These are phyloP conservation scores for Tetradesmus lagerheimii DNA, from an alignment of 139 green algal species.

Conservation along the genomic window DNA sequence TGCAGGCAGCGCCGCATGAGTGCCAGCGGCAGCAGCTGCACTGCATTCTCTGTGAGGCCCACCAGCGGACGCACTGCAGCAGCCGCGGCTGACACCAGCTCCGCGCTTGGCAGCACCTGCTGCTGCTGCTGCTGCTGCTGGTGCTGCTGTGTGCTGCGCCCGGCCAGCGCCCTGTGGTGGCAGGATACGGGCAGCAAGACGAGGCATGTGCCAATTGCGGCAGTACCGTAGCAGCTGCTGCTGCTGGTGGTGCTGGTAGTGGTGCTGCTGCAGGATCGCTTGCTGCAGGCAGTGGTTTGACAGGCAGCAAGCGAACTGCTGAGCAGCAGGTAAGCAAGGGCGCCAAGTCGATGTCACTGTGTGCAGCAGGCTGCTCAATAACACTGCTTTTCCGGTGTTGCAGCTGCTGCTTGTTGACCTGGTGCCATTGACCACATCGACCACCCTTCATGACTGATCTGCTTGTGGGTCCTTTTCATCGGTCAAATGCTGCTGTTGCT, in stretches of 20 bases:
- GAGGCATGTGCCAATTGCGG: too few relatives aligned
- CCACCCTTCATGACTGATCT: too few relatives aligned
- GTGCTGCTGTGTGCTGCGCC: not conserved
- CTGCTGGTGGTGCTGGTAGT: not conserved
- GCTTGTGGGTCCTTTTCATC: too few relatives aligned
- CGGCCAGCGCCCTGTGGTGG: not conserved
- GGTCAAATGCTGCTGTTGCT: too few relatives aligned
- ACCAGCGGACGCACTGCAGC: not conserved
- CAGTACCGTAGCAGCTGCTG: not conserved
- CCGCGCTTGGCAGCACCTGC: not conserved
- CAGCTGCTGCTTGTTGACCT: not conserved
- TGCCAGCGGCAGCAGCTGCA: constrained; percentile 24
- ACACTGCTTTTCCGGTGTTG: not conserved
- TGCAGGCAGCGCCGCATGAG: constrained; percentile 3
- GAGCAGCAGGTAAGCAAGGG: not conserved
- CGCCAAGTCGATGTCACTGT: not conserved
- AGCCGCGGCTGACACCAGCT: not conserved
- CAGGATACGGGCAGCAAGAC: not conserved
- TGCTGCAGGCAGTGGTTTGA: not conserved
- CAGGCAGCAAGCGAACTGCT: not conserved
- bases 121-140: not conserved
- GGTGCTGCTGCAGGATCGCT: not conserved
- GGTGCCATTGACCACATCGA: not conserved
- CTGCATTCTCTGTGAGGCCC: not conserved
- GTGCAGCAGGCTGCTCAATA: too few relatives aligned